These are phyloP conservation scores for Plasmodium inui DNA, from an alignment of 169 alveolate species.

Conservation along the genomic window DNA sequence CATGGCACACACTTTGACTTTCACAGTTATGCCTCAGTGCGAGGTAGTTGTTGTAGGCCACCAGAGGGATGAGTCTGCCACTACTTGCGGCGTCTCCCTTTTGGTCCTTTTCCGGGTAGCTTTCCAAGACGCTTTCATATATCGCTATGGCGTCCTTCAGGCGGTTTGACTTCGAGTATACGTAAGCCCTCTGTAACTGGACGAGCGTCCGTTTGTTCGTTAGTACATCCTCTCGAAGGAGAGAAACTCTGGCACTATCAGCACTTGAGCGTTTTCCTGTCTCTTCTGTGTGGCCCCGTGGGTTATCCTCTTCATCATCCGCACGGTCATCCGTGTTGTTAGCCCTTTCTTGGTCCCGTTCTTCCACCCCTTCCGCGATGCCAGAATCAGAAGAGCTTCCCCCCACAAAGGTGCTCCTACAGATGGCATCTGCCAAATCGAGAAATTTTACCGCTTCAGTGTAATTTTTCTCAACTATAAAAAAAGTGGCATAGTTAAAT, in stretches of 20 bases:
- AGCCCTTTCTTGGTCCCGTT: background rate
- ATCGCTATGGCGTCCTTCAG: constrained; percentile 39
- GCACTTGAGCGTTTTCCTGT: background rate
- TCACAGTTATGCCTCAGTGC: constrained; percentile 54
- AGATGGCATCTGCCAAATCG: constrained; percentile 28
- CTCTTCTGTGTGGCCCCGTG: too few relatives aligned
- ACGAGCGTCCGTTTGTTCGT: constrained; percentile 7
- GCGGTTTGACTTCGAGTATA: constrained; percentile 39
- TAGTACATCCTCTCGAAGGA: background rate
- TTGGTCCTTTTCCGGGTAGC: constrained; percentile 1
- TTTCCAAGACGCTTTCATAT: constrained; percentile 38
- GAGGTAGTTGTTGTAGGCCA: constrained; percentile 53
- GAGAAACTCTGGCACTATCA: background rate
- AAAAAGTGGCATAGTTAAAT: constrained; percentile 51
- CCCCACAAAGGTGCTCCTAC: constrained; percentile 1
- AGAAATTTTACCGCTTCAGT: constrained; percentile 21
- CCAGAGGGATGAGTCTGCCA: background rate
- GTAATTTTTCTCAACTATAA: constrained; percentile 35
- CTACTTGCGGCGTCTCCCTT: background rate
- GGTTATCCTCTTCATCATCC: background rate
- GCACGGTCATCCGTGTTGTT: background rate
- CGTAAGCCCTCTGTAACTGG: constrained; percentile 47
- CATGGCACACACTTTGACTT: background rate
- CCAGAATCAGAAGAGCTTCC: background rate
- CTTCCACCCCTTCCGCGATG: background rate